Evolutionary conservation across 2,329 filamentous ascomycete genomes (phyloP), one percentile per base, ranked within the genome.

Genomic region (Onygenales sp.): DNA sequence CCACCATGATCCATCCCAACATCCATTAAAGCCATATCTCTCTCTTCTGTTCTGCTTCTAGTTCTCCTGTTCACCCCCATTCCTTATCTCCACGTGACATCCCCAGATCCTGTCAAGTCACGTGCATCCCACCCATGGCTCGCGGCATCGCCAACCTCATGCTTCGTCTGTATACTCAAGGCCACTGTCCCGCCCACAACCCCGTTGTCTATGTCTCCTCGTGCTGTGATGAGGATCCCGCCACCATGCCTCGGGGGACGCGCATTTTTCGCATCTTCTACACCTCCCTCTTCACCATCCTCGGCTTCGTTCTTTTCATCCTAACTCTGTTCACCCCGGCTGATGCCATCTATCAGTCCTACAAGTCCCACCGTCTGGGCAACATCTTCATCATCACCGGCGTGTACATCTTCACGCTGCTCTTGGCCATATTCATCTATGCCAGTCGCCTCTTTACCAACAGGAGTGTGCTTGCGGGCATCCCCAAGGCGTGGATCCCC

Each of bases 401-500:
- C 55, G 80, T 81, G 62, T 94, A 94, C 66, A 71, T 91, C 54
- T 73, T 89, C 47, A 89, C 89, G 11, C 75, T 86, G 45, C 57
- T 87, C 45, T 72, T 90, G 51, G 80, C 89, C 43, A 70, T 82
- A 44, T 82, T 95, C 62, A 81, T 96, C 63, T 96, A 95, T 68
- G 80, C 84, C 53, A 82, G 84, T 51, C 80, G 93, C n/a, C 80
- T 96, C 17, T 96, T 92, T 71, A 88, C 92, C 51, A 94, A 89
- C 64, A 83, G 88, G 57, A 86, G 80, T 45, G 83, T 87, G 7
- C 78, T 97, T 7, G 81, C 84, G 14, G 84, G 82, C 3, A 95
- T 98, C 55, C 93, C 93, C 1, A 93, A 92, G 68, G 75, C 82
- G 52, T 94, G 88, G 80, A 81, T 95, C 13, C 91, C 91, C 0